Conservation (phyloP, 306 rosid genomes). For the Herpetospermum pedunculosum region DNA sequence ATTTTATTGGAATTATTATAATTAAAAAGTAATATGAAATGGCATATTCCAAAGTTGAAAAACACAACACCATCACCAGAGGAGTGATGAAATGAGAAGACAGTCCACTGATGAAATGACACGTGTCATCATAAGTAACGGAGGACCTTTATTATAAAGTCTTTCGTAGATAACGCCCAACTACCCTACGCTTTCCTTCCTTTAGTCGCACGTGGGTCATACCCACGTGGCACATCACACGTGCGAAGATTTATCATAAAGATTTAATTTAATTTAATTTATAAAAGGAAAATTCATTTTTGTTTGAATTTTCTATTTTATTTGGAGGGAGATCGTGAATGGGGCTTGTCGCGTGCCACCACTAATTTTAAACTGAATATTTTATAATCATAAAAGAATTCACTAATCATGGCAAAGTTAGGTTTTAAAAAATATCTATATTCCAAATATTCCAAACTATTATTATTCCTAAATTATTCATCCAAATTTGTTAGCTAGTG, state of each 20-base stretch:
- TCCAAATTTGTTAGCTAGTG: neutral
- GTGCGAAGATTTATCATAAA: neutral
- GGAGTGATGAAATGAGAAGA: neutral
- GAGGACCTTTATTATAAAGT: neutral
- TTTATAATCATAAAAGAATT: slow-evolving; percentile 9
- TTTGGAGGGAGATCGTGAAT: slow-evolving; percentile 1
- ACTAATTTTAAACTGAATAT: neutral
- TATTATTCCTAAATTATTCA: neutral
- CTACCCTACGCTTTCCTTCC: neutral
- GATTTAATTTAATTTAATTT: neutral
- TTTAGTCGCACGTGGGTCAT: slow-evolving; percentile 8
- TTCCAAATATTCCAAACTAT: slow-evolving; percentile 13
- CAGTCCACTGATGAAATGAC: neutral
- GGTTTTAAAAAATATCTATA: slow-evolving; percentile 30
- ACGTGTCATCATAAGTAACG: neutral
- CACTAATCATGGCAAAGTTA: slow-evolving; percentile 12
- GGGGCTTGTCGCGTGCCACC: slow-evolving; percentile 22
- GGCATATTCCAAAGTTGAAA: neutral
- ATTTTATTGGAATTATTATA: neutral
- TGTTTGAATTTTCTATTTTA: neutral
- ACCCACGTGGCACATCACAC: slow-evolving; percentile 26
- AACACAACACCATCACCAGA: neutral
- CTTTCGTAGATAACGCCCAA: neutral
- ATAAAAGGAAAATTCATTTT: neutral
- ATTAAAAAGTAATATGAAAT: neutral